phyloP scores from a whole-genome alignment of 164 flowering plant genomes.

The Dillenia suffruticosa region DNA sequence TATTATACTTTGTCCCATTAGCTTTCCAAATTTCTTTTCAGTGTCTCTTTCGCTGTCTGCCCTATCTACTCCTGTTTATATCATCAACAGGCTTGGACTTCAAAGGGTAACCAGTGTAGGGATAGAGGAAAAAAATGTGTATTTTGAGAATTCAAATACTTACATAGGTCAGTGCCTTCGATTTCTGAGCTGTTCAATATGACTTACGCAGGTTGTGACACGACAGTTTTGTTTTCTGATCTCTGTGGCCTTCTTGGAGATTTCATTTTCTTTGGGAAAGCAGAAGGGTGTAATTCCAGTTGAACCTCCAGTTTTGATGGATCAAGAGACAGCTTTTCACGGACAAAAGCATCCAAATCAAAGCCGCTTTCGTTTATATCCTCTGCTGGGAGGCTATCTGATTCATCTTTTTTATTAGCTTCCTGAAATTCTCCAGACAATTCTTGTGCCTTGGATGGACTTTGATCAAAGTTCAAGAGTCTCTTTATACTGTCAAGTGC shows the following conservation, averaged over 20 bases:
- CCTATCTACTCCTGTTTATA: no score
- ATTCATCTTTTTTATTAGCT: conserved; percentile 7
- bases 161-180: no score
- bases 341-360: conserved; percentile 61
- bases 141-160: no score
- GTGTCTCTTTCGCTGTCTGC: no score
- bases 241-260: conserved; percentile 28
- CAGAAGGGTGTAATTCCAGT: conserved; percentile 24
- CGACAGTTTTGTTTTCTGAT: conserved; percentile 12
- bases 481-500: conserved; percentile 79
- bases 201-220: background rate
- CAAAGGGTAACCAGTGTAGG: no score
- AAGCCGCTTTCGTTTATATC: conserved; percentile 22
- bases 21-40: no score
- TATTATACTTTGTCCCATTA: no score
- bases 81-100: no score
- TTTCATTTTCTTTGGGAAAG: conserved; percentile 8
- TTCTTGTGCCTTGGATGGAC: conserved; percentile 20
- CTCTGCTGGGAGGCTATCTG: no score
- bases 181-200: no score
- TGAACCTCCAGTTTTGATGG: conserved; percentile 46
- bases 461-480: conserved; percentile 55
- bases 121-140: no score
- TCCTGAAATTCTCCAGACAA: conserved; percentile 11
- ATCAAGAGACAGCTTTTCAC: conserved; percentile 55